Evolutionary conservation across 805 yeast genomes (phyloP).

Genomic region (Saturnispora silvae): DNA sequence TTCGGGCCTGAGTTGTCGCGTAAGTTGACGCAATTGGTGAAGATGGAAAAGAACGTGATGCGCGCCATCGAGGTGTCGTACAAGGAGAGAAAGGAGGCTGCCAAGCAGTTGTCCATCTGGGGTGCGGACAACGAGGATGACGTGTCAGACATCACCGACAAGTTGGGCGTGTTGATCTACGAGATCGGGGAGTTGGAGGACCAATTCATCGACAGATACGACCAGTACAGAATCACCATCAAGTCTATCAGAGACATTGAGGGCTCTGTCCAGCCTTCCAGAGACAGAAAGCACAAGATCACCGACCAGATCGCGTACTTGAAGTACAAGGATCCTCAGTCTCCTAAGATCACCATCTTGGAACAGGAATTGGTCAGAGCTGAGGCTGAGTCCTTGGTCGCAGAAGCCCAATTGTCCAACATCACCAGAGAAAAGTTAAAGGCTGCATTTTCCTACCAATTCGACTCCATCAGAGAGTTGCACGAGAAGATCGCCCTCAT

Average conservation of each 20-base stretch:
- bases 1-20: constrained; percentile 74
- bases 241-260: constrained; percentile 78
- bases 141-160: constrained; percentile 78
- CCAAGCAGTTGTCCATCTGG: constrained; percentile 76
- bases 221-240: constrained; percentile 74
- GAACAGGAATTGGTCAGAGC: constrained; percentile 89
- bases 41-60: constrained; percentile 75
- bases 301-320: constrained; percentile 77
- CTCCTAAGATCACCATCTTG: constrained; percentile 68
- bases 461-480: constrained; percentile 76
- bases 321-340: constrained; percentile 78
- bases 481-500: constrained; percentile 79
- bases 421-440: constrained; percentile 81
- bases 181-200: constrained; percentile 83
- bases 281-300: constrained; percentile 78
- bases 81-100: constrained; percentile 70
- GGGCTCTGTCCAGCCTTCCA: constrained; percentile 77
- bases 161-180: constrained; percentile 70
- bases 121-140: constrained; percentile 83
- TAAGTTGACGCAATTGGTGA: constrained; percentile 62
- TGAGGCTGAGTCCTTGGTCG: constrained; percentile 84
- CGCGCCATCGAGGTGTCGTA: constrained; percentile 70
- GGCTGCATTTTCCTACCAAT: constrained; percentile 75
- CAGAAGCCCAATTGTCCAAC: constrained; percentile 84
- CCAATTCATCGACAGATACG: constrained; percentile 77